Conservation (phyloP, 1,284 basidiomycete species). For the Malassezia furfur region DNA sequence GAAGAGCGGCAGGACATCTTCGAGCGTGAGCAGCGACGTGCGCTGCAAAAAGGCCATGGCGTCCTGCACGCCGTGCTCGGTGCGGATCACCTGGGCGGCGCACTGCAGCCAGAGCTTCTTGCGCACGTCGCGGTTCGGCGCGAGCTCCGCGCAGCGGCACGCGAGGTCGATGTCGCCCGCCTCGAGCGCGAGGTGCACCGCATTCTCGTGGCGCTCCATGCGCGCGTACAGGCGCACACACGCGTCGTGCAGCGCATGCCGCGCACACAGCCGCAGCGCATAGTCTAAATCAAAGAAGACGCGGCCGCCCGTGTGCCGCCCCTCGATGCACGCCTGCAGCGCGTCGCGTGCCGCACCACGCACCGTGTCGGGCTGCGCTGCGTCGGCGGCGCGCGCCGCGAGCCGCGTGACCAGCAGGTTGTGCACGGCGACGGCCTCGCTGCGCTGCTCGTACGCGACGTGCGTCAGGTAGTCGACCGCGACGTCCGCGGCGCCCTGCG, state of each 20-base stretch:
- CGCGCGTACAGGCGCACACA: constrained; percentile 96
- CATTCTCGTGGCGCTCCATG: constrained; percentile 93
- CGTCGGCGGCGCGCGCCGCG: constrained; percentile 48
- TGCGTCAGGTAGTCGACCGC: constrained; percentile 62
- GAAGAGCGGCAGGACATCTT: constrained; percentile 98
- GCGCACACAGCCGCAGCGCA: constrained; percentile 74
- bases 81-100: constrained; percentile 89
- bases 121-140: constrained; percentile 52
- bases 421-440: constrained; percentile 76
- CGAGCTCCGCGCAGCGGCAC: constrained; percentile 40
- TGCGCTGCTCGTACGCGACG: constrained; percentile 62
- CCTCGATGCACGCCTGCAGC: constrained; percentile 77
- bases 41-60: constrained; percentile 93
- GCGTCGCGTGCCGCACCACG: constrained; percentile 53
- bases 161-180: constrained; percentile 52
- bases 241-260: constrained; percentile 66
- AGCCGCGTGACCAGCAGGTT: constrained; percentile 86
- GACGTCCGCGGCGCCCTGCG: background rate
- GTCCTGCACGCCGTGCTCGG: constrained; percentile 92
- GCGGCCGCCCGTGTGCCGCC: constrained; percentile 63
- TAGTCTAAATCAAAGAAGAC: constrained; percentile 97
- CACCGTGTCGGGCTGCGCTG: constrained; percentile 2
- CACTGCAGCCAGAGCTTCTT: constrained; percentile 98
- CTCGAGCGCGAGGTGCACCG: constrained; percentile 78
- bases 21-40: constrained; percentile 88